Evolutionary conservation across 768 basidiomycete species (phyloP), one percentile per base, ranked within the genome.

Genomic region (Peribolospora kevripleyi): DNA sequence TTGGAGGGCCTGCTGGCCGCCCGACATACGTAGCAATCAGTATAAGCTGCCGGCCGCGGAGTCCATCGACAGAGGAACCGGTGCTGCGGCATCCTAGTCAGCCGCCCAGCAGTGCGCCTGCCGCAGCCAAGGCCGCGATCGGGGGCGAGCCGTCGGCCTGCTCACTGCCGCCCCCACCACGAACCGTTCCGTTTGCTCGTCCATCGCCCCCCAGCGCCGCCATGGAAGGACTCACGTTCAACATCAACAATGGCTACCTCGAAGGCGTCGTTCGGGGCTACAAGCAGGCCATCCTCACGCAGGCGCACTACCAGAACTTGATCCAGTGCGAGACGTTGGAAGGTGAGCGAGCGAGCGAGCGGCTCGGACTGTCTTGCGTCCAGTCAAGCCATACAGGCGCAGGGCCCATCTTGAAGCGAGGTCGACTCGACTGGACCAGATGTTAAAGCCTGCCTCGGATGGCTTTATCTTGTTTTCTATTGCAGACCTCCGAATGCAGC

Each of bases 271-370:
- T 72, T 1, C 55, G 58, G 60, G 93, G 93, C 7, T 95, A 88
- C 78, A 91, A 87, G 69, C 78, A 82, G 48, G 90, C 86, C 38
- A 79, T 95, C 57, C 75, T 98, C 48, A 81, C 79, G 51, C 84
- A 87, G 67, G 75, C 72, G 62, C 85, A 91, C 66, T 98, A 97
- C 68, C 74, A 79, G 64, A 95, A 86, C 69, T 70, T 98, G 66
- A 82, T 83, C 4, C 93, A 98, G 69, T 97, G 93, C 75, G 93
- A 98, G 70, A 85, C 78, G 38, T 75, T 97, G 40, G 93, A 97
- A 73, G 91, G 91, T 86, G 61, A 54, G 72, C 60, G 36, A 3
- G 13, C 14, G 6, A 1, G 42, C 43, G 14, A 38, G 42, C 40
- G n/a, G 10, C 3, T 4, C 8, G 10, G 7, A n/a, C 53, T 14